Evolutionary conservation across 768 basidiomycete genomes (phyloP).

Genomic region (Paxillus ammoniavirescens): DNA sequence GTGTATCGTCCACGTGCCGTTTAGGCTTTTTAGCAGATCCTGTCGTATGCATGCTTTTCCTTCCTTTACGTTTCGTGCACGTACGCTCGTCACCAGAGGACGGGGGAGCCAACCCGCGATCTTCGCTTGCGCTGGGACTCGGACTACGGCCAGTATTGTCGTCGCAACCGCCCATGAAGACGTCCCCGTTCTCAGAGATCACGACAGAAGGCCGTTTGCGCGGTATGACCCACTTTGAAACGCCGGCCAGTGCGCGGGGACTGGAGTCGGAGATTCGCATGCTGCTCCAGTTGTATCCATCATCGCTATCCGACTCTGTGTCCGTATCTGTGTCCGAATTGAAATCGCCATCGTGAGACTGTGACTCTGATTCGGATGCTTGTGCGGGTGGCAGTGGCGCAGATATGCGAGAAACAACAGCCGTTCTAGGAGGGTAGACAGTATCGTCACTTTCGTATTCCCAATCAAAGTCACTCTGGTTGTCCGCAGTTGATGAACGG

Average conservation of each 20-base stretch:
- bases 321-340: constrained; percentile 16
- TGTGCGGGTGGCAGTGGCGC: background rate
- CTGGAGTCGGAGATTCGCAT: constrained; percentile 4
- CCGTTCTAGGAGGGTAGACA: constrained; percentile 1
- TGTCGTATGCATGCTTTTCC: background rate
- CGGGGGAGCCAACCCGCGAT: background rate
- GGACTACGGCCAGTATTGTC: background rate
- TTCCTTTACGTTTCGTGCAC: constrained; percentile 19
- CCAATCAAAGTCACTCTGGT: constrained; percentile 12
- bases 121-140: background rate
- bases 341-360: constrained; percentile 8
- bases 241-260: constrained; percentile 3
- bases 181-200: background rate
- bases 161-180: background rate
- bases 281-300: constrained; percentile 12
- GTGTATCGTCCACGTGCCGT: constrained; percentile 9
- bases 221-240: constrained; percentile 17
- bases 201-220: constrained; percentile 22
- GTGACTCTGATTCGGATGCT: background rate
- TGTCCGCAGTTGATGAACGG: constrained; percentile 1
- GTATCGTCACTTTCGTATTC: constrained; percentile 24
- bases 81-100: constrained; percentile 6
- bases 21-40: constrained; percentile 14
- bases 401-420: background rate
- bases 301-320: constrained; percentile 15